Percentiles rank a stretch among this genome's conserved stretches.
Conservation (phyloP, 345 rosid genomes). For the Murraya paniculata region DNA sequence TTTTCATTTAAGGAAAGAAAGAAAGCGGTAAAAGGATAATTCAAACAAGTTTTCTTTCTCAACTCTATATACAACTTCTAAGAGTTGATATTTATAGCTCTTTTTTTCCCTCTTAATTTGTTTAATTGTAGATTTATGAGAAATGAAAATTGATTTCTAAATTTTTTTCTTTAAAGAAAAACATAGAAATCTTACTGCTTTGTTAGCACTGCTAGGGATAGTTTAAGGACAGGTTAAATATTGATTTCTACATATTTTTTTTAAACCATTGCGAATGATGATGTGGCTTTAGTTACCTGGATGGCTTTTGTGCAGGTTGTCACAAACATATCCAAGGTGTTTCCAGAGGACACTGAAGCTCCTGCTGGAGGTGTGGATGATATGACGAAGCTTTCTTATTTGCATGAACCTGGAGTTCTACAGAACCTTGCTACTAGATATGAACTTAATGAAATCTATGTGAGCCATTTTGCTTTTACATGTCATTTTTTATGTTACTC, state of each 20-base stretch:
- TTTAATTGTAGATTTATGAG: not conserved
- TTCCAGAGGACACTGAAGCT: slow-evolving; percentile 83
- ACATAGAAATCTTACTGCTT: not conserved
- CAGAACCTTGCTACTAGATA: slow-evolving; percentile 73
- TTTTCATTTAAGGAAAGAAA: not conserved
- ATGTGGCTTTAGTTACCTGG: not conserved
- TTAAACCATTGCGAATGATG: not conserved
- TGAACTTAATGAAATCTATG: slow-evolving; percentile 87
- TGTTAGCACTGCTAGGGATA: not conserved
- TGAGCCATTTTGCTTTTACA: slow-evolving; percentile 32
- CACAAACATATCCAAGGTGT: slow-evolving; percentile 55
- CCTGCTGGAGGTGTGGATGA: slow-evolving; percentile 91
- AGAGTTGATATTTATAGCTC: not conserved
- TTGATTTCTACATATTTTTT: not conserved
- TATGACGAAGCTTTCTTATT: slow-evolving; percentile 89
- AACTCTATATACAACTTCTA: not conserved
- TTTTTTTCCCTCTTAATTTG: not conserved
- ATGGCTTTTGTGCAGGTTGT: slow-evolving; percentile 48
- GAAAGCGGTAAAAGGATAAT: not conserved
- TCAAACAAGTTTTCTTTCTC: not conserved
- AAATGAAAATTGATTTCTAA: not conserved
- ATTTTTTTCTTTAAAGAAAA: not conserved
- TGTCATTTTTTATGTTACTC: not conserved
- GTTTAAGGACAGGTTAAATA: not conserved
- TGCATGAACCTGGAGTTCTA: slow-evolving; percentile 94